Conservation (phyloP, 2,329 filamentous ascomycete genomes). For the Aspergillus japonicus region DNA sequence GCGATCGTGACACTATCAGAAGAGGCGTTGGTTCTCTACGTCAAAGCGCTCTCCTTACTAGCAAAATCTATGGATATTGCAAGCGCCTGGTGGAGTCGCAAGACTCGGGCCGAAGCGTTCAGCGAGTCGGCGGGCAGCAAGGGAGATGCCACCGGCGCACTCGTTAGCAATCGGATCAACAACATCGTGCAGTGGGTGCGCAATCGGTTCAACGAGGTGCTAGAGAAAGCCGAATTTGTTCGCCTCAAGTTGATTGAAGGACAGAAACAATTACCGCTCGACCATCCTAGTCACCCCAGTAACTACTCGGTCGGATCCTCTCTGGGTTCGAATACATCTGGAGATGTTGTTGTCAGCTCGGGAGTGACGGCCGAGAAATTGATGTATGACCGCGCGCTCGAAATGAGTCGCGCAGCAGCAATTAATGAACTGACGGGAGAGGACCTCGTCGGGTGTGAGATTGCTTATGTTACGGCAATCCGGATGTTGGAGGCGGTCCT, state of each 20-base stretch:
- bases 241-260: conserved; percentile 81
- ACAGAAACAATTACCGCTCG: conserved; percentile 76
- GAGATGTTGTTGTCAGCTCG: conserved; percentile 78
- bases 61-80: conserved; percentile 96
- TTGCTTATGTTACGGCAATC: conserved; percentile 90
- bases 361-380: conserved; percentile 93
- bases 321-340: conserved; percentile 61
- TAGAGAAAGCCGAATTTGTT: conserved; percentile 96
- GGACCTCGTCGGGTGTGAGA: conserved; percentile 81
- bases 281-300: conserved; percentile 81
- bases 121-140: conserved; percentile 44
- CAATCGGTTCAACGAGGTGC: conserved; percentile 89
- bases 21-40: conserved; percentile 91
- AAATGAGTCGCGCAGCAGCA: conserved; percentile 93
- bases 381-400: conserved; percentile 95
- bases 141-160: conserved; percentile 50
- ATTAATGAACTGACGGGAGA: conserved; percentile 95
- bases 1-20: conserved; percentile 85
- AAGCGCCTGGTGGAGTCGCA: conserved; percentile 84
- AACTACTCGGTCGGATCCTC: conserved; percentile 66
- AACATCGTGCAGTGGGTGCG: conserved; percentile 95
- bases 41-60: conserved; percentile 86
- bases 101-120: conserved; percentile 63
- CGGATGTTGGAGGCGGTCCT: conserved; percentile 93
- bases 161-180: conserved; percentile 72